Evolutionary conservation across 345 rosid species (phyloP).

Genomic region (Cardamine chenopodiifolia): DNA sequence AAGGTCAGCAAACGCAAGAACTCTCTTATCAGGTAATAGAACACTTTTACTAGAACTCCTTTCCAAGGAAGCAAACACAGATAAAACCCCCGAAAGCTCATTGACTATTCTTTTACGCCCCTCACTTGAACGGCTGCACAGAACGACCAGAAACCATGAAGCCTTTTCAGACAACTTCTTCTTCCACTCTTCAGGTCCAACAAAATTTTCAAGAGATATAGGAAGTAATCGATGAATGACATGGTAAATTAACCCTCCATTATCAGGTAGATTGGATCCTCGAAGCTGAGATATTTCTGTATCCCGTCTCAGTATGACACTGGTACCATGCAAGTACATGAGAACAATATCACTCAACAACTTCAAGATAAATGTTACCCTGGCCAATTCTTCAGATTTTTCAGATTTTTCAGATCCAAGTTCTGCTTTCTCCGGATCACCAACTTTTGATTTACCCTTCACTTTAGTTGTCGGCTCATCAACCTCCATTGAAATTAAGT

Average conservation of each 20-base stretch:
- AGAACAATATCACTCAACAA: slow-evolving; percentile 85
- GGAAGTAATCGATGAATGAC: slow-evolving; percentile 80
- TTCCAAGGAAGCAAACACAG: slow-evolving; percentile 64
- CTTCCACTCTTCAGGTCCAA: slow-evolving; percentile 89
- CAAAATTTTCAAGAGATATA: slow-evolving; percentile 65
- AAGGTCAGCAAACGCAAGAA: slow-evolving; percentile 75
- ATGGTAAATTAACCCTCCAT: slow-evolving; percentile 78
- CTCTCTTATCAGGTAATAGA: slow-evolving; percentile 75
- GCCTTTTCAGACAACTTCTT: slow-evolving; percentile 88
- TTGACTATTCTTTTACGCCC: slow-evolving; percentile 81
- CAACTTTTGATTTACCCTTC: slow-evolving; percentile 91
- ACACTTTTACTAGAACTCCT: slow-evolving; percentile 59
- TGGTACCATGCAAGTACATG: slow-evolving; percentile 87
- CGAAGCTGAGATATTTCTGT: slow-evolving; percentile 71
- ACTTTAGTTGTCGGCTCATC: slow-evolving; percentile 77
- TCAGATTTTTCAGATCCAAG: slow-evolving; percentile 80
- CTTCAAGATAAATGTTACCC: slow-evolving; percentile 86
- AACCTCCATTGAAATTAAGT: slow-evolving; percentile 69
- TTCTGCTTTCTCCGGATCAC: slow-evolving; percentile 60
- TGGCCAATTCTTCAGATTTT: slow-evolving; percentile 83
- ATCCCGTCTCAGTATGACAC: slow-evolving; percentile 84
- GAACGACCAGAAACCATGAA: slow-evolving; percentile 84
- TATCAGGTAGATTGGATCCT: slow-evolving; percentile 62
- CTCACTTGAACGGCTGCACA: slow-evolving; percentile 90
- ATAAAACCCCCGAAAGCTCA: slow-evolving; percentile 85